Percentiles rank a stretch among this genome's conserved stretches.
Conservation (phyloP, 2,329 filamentous ascomycete genomes). For the Scytalidium lignicola region DNA sequence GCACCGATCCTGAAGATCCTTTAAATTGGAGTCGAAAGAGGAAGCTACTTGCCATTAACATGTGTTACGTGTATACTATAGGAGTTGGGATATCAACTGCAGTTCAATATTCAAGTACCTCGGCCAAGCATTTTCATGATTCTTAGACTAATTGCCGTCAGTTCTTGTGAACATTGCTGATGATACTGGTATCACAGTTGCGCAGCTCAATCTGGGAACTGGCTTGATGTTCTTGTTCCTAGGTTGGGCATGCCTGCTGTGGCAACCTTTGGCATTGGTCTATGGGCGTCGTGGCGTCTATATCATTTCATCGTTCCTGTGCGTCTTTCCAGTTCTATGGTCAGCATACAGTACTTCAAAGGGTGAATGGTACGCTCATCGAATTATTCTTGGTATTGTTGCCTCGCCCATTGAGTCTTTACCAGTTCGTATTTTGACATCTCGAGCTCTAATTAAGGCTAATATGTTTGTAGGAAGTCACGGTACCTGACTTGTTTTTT, state of each 20-base stretch:
- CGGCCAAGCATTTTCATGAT: too few relatives aligned
- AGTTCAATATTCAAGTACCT: conserved; percentile 14
- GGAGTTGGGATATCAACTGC: too few relatives aligned
- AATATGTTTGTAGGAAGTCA: too few relatives aligned
- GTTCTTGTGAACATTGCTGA: conserved; percentile 39
- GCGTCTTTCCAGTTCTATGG: neutral
- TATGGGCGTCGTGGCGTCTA: conserved; percentile 44
- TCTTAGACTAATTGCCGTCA: too few relatives aligned
- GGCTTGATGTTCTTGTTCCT: conserved; percentile 45
- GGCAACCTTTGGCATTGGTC: conserved; percentile 44
- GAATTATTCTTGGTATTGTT: neutral
- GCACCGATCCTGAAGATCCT: conserved; percentile 29
- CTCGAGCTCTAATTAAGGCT: neutral
- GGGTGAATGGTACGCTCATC: neutral
- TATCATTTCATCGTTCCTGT: conserved; percentile 30
- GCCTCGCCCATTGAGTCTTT: neutral
- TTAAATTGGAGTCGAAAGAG: conserved; percentile 28
- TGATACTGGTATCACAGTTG: conserved; percentile 36
- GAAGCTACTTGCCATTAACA: conserved; percentile 15
- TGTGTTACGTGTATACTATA: neutral
- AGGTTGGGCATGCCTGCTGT: conserved; percentile 44
- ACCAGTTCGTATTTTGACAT: neutral
- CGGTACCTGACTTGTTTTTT: conserved; percentile 18
- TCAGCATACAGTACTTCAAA: neutral
- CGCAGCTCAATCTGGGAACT: conserved; percentile 39